Evolutionary conservation across 2,329 filamentous ascomycete species (phyloP).

Genomic region (Colletotrichum brevisporum): DNA sequence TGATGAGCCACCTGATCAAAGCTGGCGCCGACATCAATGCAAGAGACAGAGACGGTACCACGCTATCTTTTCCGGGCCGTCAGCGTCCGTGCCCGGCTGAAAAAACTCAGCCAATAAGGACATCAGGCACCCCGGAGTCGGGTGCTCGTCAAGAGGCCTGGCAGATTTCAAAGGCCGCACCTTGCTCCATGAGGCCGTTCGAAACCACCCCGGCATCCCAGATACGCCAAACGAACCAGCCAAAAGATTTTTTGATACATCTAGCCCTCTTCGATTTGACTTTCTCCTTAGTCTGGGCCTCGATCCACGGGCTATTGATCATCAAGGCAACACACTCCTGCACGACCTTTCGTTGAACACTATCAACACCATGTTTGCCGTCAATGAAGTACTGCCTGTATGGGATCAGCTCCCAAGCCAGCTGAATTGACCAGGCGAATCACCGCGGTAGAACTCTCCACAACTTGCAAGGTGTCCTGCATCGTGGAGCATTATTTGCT

Average conservation of each 20-base stretch:
- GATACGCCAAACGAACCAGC: background rate
- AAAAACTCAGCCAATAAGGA: background rate
- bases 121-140: constrained; percentile 33
- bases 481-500: background rate
- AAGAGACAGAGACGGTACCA: constrained; percentile 39
- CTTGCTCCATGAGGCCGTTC: constrained; percentile 41
- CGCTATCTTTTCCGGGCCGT: constrained; percentile 39
- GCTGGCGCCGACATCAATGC: constrained; percentile 45
- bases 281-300: constrained; percentile 32
- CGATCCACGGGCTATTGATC: constrained; percentile 40
- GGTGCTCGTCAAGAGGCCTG: constrained; percentile 35
- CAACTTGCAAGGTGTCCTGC: constrained; percentile 35
- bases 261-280: constrained; percentile 8
- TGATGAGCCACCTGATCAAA: constrained; percentile 34
- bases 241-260: background rate
- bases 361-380: background rate
- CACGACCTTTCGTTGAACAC: constrained; percentile 40
- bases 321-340: constrained; percentile 43
- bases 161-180: constrained; percentile 42
- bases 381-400: background rate
- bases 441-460: constrained; percentile 44
- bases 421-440: too few relatives aligned
- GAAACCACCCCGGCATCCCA: background rate
- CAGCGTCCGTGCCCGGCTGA: background rate
- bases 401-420: constrained; percentile 42